Conservation (phyloP, 768 basidiomycete species). For the Suillus placidus region DNA sequence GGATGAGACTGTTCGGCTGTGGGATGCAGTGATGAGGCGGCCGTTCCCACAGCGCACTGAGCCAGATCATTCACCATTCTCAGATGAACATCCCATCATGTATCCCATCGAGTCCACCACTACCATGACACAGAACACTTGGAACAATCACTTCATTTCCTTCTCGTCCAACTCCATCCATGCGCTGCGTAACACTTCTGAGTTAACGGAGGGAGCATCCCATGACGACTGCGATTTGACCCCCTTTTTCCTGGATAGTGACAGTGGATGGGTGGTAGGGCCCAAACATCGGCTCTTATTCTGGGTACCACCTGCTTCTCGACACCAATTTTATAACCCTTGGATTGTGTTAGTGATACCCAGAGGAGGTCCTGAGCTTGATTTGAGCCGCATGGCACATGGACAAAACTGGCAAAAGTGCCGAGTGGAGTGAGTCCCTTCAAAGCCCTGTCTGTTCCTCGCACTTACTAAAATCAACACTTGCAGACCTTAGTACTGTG, state of each 20-base stretch:
- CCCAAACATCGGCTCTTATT: too few species aligned
- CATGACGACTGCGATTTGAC: background rate
- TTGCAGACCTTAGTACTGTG: background rate
- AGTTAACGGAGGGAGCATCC: background rate
- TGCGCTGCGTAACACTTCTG: background rate
- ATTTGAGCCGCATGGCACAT: too few species aligned
- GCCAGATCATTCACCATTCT: background rate
- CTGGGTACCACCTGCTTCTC: too few species aligned
- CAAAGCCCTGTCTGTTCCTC: background rate
- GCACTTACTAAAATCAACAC: background rate
- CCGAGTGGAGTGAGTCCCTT: background rate
- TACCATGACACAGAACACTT: background rate
- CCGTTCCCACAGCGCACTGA: background rate
- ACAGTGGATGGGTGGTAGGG: too few species aligned
- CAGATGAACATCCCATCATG: background rate
- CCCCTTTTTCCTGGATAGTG: too few species aligned
- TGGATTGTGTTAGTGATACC: too few species aligned
- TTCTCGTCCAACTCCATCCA: background rate
- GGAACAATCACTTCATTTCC: background rate
- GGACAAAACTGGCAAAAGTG: too few species aligned
- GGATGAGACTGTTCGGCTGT: background rate
- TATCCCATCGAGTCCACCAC: background rate
- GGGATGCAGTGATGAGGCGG: background rate
- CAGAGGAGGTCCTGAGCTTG: too few species aligned
- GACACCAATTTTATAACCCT: too few species aligned